These are phyloP conservation scores for Helianthus tuberosus DNA, from an alignment of 129 eudicot species.

Conservation along the genomic window DNA sequence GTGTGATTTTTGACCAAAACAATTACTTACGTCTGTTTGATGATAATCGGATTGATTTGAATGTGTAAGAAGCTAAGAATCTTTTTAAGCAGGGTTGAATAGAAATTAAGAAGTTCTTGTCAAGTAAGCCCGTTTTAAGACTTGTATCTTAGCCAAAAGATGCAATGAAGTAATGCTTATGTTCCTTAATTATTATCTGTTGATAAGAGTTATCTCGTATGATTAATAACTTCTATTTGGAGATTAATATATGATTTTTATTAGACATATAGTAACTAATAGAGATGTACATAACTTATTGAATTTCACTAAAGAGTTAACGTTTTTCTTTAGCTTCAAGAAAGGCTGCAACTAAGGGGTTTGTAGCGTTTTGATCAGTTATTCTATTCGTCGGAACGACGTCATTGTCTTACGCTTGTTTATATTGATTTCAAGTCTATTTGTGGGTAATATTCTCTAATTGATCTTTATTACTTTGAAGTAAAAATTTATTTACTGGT, in stretches of 20 bases:
- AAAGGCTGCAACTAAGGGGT: too few relatives aligned
- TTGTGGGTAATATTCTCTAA: too few relatives aligned
- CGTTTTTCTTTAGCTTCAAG: too few relatives aligned
- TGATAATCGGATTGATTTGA: constrained; percentile 7
- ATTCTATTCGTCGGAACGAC: too few relatives aligned
- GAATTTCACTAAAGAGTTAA: not conserved
- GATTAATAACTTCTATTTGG: not conserved
- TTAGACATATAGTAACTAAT: not conserved
- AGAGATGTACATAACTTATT: constrained; percentile 4
- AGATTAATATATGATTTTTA: not conserved
- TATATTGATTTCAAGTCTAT: too few relatives aligned
- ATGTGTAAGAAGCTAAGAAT: not conserved
- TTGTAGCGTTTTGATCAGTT: too few relatives aligned
- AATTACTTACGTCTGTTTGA: not conserved
- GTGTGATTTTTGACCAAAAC: too few relatives aligned
- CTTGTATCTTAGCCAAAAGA: not conserved
- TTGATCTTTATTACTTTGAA: too few relatives aligned
- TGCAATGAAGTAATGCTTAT: constrained; percentile 12
- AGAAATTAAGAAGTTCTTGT: not conserved
- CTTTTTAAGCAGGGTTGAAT: not conserved
- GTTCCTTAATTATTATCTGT: not conserved
- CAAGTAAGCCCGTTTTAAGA: not conserved
- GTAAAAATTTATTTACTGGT: too few relatives aligned
- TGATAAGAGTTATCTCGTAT: not conserved
- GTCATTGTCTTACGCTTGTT: too few relatives aligned